phyloP scores from a whole-genome alignment of 331 rosid species.

The Phaseolus coccineus region DNA sequence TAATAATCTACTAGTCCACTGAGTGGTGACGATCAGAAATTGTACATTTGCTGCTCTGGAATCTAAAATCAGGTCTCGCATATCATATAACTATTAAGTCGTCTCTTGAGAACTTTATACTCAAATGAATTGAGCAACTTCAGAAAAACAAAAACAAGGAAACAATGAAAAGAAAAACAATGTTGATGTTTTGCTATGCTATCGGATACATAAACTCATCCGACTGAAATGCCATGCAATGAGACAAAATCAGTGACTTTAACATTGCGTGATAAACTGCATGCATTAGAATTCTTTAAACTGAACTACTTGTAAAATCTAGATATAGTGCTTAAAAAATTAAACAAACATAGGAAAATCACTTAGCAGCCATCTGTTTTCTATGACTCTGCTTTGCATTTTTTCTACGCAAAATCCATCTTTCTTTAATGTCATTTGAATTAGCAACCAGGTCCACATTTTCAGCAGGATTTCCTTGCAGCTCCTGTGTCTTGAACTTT shows the following conservation, averaged over 20 bases:
- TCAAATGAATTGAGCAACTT: conserved; percentile 1
- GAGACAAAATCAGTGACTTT: conserved; percentile 17
- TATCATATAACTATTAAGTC: background rate
- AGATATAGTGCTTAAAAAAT: conserved; percentile 9
- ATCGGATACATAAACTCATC: conserved; percentile 25
- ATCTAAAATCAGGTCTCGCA: background rate
- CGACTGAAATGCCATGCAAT: conserved; percentile 22
- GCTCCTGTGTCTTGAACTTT: conserved; percentile 45
- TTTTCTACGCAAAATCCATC: conserved; percentile 79
- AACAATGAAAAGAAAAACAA: background rate
- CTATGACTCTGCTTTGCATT: conserved; percentile 63
- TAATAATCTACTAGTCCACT: background rate
- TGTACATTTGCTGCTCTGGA: background rate
- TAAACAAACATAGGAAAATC: conserved; percentile 44
- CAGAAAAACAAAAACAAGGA: background rate
- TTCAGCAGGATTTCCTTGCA: conserved; percentile 42
- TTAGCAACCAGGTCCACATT: conserved; percentile 41
- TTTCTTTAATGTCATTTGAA: conserved; percentile 69
- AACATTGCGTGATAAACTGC: conserved; percentile 20
- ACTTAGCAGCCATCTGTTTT: conserved; percentile 52
- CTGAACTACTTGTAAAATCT: conserved; percentile 33
- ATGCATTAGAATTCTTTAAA: conserved; percentile 33
- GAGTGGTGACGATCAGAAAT: background rate
- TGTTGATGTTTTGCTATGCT: background rate
- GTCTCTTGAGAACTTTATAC: background rate